Evolutionary conservation across 2,329 filamentous ascomycete species (phyloP).

Genomic region (Calcarisporium arbuscula): DNA sequence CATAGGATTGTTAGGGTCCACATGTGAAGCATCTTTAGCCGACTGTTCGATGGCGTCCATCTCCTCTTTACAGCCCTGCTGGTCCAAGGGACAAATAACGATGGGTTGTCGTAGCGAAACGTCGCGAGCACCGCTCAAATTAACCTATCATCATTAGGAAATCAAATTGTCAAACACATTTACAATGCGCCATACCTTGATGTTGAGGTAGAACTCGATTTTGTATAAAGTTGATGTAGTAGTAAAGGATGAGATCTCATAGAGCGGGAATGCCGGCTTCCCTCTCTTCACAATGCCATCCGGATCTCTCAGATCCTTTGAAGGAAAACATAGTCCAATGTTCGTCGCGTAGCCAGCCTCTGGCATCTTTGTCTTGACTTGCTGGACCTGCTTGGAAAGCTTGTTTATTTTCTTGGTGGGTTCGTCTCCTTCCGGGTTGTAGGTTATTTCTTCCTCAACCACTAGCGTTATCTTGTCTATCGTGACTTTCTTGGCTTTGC

Average conservation of each 20-base stretch:
- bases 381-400: constrained; percentile 75
- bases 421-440: constrained; percentile 95
- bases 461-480: constrained; percentile 90
- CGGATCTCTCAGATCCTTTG: constrained; percentile 77
- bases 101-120: constrained; percentile 87
- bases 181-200: constrained; percentile 62
- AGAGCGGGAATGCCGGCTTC: constrained; percentile 82
- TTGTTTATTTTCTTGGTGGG: constrained; percentile 85
- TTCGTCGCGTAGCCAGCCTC: constrained; percentile 92
- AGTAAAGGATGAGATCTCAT: constrained; percentile 84
- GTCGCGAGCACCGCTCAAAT: constrained; percentile 80
- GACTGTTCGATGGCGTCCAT: constrained; percentile 98
- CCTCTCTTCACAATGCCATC: constrained; percentile 83
- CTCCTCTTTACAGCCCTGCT: constrained; percentile 93
- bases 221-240: constrained; percentile 93
- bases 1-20: constrained; percentile 86
- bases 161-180: constrained; percentile 1
- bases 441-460: constrained; percentile 98
- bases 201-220: constrained; percentile 92
- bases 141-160: constrained; percentile 53
- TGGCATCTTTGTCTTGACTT: constrained; percentile 76
- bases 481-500: constrained; percentile 83
- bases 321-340: constrained; percentile 82
- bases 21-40: constrained; percentile 82
- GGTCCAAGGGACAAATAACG: constrained; percentile 90